A percentile compares a stretch with the other conserved stretches of the same genome.
These are phyloP conservation scores for Pouteria campechiana DNA, from an alignment of 179 eudicot genomes.

Conservation along the genomic window DNA sequence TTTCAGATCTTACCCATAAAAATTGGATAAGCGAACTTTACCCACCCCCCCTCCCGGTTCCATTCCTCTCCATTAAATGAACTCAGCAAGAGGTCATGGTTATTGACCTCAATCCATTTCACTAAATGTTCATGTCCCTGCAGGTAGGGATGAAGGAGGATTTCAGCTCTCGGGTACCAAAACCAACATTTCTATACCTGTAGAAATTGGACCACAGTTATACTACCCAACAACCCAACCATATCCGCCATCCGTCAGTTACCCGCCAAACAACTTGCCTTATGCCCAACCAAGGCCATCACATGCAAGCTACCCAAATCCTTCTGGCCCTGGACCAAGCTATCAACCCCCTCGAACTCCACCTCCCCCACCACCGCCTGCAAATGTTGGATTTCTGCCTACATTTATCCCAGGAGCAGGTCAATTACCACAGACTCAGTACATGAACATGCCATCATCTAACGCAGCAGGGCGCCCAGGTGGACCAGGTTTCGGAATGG, in stretches of 20 bases:
- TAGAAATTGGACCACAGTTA: conserved; percentile 16
- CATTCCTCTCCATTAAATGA: background rate
- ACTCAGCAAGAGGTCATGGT: too few species aligned
- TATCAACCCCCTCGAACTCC: conserved; percentile 27
- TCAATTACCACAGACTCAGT: conserved; percentile 20
- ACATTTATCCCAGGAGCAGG: conserved; percentile 27
- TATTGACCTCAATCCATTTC: background rate
- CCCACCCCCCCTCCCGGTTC: too few species aligned
- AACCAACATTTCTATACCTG: conserved; percentile 12
- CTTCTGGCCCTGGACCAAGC: conserved; percentile 17
- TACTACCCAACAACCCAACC: conserved; percentile 14
- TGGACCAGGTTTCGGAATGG: conserved; percentile 54
- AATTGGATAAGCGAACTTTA: too few species aligned
- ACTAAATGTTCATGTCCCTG: background rate
- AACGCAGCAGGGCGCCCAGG: conserved; percentile 26
- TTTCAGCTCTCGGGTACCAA: conserved; percentile 27
- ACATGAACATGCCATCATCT: conserved; percentile 44
- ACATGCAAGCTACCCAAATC: conserved; percentile 22
- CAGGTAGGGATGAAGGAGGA: conserved; percentile 41
- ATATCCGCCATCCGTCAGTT: conserved; percentile 11
- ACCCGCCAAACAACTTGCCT: conserved; percentile 7
- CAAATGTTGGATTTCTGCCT: conserved; percentile 38
- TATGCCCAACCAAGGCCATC: conserved; percentile 22
- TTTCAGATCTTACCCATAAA: too few species aligned
- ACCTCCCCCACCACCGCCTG: conserved; percentile 36